These are phyloP conservation scores for Pezicula rhizophila DNA, from an alignment of 2,329 filamentous ascomycete genomes.

Conservation along the genomic window DNA sequence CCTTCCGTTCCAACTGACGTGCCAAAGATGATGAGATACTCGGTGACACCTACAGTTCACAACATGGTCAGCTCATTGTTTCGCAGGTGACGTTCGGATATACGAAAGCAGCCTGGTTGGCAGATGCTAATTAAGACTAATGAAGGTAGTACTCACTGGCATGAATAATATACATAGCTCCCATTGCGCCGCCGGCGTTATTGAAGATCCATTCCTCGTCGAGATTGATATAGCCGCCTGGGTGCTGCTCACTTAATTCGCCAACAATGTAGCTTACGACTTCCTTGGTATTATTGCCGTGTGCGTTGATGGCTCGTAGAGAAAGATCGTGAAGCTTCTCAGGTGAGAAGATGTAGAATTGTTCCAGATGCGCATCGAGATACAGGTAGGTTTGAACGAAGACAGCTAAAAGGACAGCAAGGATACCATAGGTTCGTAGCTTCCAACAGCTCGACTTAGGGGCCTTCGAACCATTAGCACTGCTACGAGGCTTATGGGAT, in stretches of 20 bases:
- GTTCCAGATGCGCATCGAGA: conserved; percentile 44
- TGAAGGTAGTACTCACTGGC: conserved; percentile 52
- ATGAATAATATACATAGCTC: conserved; percentile 84
- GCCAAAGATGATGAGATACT: conserved; percentile 87
- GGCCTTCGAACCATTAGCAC: too few relatives aligned
- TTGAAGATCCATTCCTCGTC: conserved; percentile 86
- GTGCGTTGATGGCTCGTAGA: conserved; percentile 55
- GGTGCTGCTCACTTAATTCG: conserved; percentile 52
- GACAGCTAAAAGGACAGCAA: conserved; percentile 49
- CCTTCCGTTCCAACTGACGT: conserved; percentile 80
- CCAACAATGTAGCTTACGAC: conserved; percentile 65
- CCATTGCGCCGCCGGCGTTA: conserved; percentile 88
- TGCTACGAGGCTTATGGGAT: not conserved
- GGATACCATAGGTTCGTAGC: conserved; percentile 32
- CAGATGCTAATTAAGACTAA: not conserved
- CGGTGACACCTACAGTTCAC: conserved; percentile 58
- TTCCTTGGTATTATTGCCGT: conserved; percentile 69
- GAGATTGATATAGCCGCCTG: conserved; percentile 52
- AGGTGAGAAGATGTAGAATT: conserved; percentile 71
- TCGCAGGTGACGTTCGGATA: too few relatives aligned
- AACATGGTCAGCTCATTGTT: conserved; percentile 5
- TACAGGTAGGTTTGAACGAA: conserved; percentile 48
- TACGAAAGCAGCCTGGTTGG: not conserved
- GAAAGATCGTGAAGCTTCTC: conserved; percentile 64
- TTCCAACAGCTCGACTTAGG: conserved; percentile 1